A percentile compares a stretch with the other conserved stretches of the same genome.
Evolutionary conservation across 192 early-diverging fungal genomes (phyloP).

Genomic region (Chytriomyces confervae): DNA sequence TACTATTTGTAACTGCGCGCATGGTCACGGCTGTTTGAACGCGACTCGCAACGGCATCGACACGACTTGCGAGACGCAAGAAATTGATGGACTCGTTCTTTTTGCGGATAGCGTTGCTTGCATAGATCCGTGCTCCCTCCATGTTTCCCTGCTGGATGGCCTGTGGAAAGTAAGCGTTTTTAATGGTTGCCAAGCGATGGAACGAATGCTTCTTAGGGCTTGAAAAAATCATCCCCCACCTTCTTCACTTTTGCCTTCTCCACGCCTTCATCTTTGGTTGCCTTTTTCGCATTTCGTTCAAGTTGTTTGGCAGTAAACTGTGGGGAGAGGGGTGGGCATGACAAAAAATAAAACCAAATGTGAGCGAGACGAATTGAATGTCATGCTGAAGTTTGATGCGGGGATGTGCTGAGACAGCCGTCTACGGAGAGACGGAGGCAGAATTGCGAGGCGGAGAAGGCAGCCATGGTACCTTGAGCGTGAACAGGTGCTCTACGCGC

Average conservation of each 20-base stretch:
- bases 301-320: conserved; percentile 93
- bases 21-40: conserved; percentile 96
- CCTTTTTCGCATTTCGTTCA: conserved; percentile 81
- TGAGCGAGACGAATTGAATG: background rate
- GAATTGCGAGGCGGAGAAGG: background rate
- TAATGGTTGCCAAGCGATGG: background rate
- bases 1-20: conserved; percentile 81
- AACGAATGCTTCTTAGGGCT: background rate
- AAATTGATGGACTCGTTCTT: conserved; percentile 93
- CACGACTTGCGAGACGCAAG: conserved; percentile 82
- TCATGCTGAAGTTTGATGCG: background rate
- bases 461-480: conserved; percentile 39
- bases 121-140: conserved; percentile 93
- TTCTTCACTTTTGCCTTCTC: conserved; percentile 91
- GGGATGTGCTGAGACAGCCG: background rate
- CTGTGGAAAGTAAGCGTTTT: conserved; percentile 36
- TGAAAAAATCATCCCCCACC: conserved; percentile 45
- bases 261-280: conserved; percentile 78
- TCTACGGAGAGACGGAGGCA: background rate
- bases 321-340: background rate
- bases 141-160: conserved; percentile 91
- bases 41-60: conserved; percentile 89
- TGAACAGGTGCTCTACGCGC: conserved; percentile 47
- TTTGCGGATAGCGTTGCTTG: conserved; percentile 95
- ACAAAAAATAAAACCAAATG: background rate